Percentiles rank a stretch among this genome's conserved stretches.
Evolutionary conservation across 1,139 yeast species (phyloP).

Genomic region (Taphrina confusa): DNA sequence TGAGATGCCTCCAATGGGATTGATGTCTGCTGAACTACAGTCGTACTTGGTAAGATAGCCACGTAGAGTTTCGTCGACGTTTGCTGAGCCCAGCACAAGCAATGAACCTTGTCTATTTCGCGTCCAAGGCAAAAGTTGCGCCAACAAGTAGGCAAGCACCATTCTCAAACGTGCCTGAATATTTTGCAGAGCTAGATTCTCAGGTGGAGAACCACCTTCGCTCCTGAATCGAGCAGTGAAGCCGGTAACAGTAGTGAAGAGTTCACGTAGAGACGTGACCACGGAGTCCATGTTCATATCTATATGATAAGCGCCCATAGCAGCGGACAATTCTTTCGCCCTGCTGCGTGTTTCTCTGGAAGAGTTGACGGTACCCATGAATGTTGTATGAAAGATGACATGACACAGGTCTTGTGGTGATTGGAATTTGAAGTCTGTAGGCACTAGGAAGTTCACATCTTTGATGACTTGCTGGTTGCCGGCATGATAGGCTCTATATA

Average conservation of each 20-base stretch:
- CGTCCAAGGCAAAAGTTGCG: constrained; percentile 94
- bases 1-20: constrained; percentile 96
- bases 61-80: constrained; percentile 87
- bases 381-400: constrained; percentile 80
- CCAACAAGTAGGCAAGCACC: constrained; percentile 91
- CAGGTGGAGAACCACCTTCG: constrained; percentile 89
- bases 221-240: constrained; percentile 82
- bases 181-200: constrained; percentile 89
- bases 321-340: constrained; percentile 72
- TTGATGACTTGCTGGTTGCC: constrained; percentile 61
- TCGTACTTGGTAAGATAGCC: constrained; percentile 96
- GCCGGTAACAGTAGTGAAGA: constrained; percentile 89
- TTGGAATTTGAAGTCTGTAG: constrained; percentile 58
- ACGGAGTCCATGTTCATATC: constrained; percentile 88
- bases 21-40: constrained; percentile 93
- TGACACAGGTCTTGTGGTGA: constrained; percentile 49
- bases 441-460: constrained; percentile 79
- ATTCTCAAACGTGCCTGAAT: constrained; percentile 93
- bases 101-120: constrained; percentile 75
- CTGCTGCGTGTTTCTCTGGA: constrained; percentile 80
- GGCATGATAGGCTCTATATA: constrained; percentile 62
- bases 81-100: constrained; percentile 90
- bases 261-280: constrained; percentile 68
- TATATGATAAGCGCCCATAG: constrained; percentile 84
- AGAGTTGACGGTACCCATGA: constrained; percentile 94